Conservation (phyloP, 1,284 basidiomycete genomes). For the Puccinia sorghi region DNA sequence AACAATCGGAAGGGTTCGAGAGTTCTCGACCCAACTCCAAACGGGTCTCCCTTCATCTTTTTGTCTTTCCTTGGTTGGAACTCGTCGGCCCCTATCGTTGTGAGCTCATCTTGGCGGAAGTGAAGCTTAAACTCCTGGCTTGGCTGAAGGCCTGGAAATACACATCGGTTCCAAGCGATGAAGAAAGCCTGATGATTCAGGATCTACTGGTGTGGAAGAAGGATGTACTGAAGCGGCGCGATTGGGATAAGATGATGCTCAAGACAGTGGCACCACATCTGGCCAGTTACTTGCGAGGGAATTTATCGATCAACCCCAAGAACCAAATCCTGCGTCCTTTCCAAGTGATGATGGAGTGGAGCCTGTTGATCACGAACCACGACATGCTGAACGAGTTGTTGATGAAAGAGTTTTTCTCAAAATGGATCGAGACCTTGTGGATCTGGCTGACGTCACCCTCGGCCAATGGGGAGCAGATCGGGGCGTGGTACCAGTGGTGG, state of each 20-base stretch:
- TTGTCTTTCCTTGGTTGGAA: constrained; percentile 96
- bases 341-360: constrained; percentile 34
- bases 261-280: constrained; percentile 89
- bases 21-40: constrained; percentile 60
- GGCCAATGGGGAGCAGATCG: constrained; percentile 84
- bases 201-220: constrained; percentile 78
- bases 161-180: constrained; percentile 52
- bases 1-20: constrained; percentile 61
- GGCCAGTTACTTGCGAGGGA: constrained; percentile 72
- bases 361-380: constrained; percentile 28
- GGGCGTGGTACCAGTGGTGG: constrained; percentile 67
- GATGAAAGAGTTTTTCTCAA: constrained; percentile 89
- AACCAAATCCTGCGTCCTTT: constrained; percentile 71
- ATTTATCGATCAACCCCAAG: constrained; percentile 83
- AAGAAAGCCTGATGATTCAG: constrained; percentile 71
- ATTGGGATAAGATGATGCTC: constrained; percentile 89
- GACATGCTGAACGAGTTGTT: constrained; percentile 75
- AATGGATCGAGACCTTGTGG: constrained; percentile 89
- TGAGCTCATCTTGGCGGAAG: constrained; percentile 77
- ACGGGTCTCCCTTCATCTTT: constrained; percentile 67
- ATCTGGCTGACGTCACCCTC: constrained; percentile 83
- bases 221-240: constrained; percentile 73
- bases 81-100: constrained; percentile 73
- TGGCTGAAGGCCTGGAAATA: constrained; percentile 73
- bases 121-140: constrained; percentile 77